Conservation (phyloP, 1,284 basidiomycete species). For the Puccinia triticina region DNA sequence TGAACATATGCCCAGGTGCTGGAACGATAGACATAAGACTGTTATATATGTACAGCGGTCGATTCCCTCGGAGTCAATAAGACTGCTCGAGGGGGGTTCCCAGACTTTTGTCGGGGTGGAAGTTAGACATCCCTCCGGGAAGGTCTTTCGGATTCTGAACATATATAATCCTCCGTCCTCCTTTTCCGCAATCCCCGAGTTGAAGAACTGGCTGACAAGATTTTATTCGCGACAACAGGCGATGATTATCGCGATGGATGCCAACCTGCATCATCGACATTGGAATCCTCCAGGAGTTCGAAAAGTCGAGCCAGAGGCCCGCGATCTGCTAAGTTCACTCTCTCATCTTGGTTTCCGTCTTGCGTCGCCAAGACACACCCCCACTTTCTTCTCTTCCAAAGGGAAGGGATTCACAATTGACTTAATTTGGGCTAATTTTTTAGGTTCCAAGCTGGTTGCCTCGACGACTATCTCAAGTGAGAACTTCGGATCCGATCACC, state of each 20-base stretch:
- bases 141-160: not conserved
- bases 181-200: not conserved
- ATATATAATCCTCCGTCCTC: constrained; percentile 18
- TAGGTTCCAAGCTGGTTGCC: not conserved
- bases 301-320: not conserved
- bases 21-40: not conserved
- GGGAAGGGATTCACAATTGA: not conserved
- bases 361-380: not conserved
- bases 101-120: not conserved
- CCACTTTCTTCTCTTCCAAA: not conserved
- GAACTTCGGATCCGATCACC: not conserved
- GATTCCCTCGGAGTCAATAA: not conserved
- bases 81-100: not conserved
- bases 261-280: constrained; percentile 4
- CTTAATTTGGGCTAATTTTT: constrained; percentile 2
- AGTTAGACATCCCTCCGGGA: not conserved
- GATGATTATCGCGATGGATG: not conserved
- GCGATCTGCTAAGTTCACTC: not conserved
- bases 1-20: not conserved
- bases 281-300: not conserved
- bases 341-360: not conserved
- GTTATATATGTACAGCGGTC: not conserved
- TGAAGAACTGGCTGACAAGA: not conserved
- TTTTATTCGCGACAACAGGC: not conserved
- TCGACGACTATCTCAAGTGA: not conserved